Evolutionary conservation across 1,139 yeast species (phyloP), one percentile per base, ranked within the genome.

Genomic region (Suhomyces kunorum): DNA sequence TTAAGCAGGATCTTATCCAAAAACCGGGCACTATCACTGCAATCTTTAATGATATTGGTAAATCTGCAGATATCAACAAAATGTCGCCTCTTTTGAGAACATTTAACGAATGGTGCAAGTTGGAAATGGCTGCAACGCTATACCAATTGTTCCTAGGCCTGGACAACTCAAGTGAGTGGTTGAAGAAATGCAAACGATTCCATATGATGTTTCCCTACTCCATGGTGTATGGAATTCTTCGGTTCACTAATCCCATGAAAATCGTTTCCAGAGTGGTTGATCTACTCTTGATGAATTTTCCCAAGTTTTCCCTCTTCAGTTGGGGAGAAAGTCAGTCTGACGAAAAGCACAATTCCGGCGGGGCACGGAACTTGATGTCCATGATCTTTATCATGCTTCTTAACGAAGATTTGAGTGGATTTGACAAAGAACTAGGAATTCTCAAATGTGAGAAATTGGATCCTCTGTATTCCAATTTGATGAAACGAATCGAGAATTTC

Each of bases 241-340:
- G 80, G 52, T 81, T 83, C 48, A 87, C 97, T 1, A 90, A 90
- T 55, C 98, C 98, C 3, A 80, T 88, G 63, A 79, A 85, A 36
- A 81, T 90, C 28, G 79, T 87, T 65, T 84, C 89, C 42, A 80
- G 85, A 18, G 66, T 89, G 53, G 74, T 89, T 23, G 96, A 88
- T 54, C 59, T 90, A 43, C 78, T 90, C 46, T 76, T 90, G 61
- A 86, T 89, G 15, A 88, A 84, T 51, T 82, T 95, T 24, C 83
- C 77, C 0, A 55, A 56, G 5, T 50, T 61, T 25, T 45, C 55
- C 3, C 38, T 56, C 5, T 58, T 64, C 1, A 40, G 44, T 15
- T 51, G 55, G 51, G 54, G 59, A 6, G 35, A 65, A 1, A 40
- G 44, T 26, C 48, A 45, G n/a, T 28, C 37, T n/a, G 34, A 38